Evolutionary conservation across 1,139 yeast genomes (phyloP), one percentile per base, ranked within the genome.

Genomic region (Saccharomyces hybrid): DNA sequence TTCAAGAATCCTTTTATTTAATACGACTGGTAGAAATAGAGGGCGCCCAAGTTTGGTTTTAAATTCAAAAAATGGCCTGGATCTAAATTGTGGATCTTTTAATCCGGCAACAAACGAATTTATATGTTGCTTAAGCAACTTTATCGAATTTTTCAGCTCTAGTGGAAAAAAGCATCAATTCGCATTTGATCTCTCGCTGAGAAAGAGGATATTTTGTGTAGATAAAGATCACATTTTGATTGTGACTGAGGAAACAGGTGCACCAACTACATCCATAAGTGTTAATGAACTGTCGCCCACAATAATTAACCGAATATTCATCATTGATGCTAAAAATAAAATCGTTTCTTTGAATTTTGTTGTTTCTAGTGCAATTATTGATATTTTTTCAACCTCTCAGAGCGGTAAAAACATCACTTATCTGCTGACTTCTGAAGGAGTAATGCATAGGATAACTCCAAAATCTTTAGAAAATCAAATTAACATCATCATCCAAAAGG

Each of bases 1-100:
- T 0, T 80, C 85, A 27, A 83, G 79, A 60, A 78, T 90, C 1
- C 68, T 89, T 52, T 80, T 91, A 0, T 82, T 89, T n/a, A 77
- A 84, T 6, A 89, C 96, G 1, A 78, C 84, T 0, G 96, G 96
- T 0, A 76, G 88, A 60, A 86, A 87, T 65, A 83, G 81, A 55
- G 87, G 91, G 0, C 79, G 80, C 55, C 85, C 89, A 0, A 82
- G 82, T 42, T 72, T 78, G 25, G 67, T 86, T 0, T 72, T 93
- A 32, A 91, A 90, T 34, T 76, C 76, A 23, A 69, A 71, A 42
- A 66, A 73, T 8, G 98, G 98, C 0, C 86, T 88, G 1, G 88
- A 84, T 57, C 72, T 89, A 53, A 80, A 85, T 50, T 89, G 96
- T 64, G 75, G 80, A 46, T 80, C 76, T 16, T 63, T 80, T 16